These are phyloP conservation scores for Ceratocystis albifundus DNA, from an alignment of 2,329 filamentous ascomycete species.

Conservation along the genomic window DNA sequence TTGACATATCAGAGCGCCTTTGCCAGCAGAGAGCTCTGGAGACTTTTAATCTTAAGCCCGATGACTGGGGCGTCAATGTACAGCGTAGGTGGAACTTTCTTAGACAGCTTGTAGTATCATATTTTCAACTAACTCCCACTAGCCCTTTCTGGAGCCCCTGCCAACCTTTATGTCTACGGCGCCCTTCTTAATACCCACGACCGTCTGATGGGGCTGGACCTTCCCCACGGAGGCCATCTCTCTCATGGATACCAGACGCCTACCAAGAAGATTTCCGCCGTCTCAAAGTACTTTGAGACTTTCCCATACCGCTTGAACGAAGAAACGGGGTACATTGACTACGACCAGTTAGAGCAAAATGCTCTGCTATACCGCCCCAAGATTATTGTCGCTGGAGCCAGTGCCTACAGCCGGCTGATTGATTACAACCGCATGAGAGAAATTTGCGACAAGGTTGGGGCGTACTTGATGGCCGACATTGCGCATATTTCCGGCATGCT, in stretches of 20 bases:
- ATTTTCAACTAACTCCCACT: conserved; percentile 22
- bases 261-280: conserved; percentile 87
- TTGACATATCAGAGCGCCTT: conserved; percentile 76
- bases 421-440: conserved; percentile 88
- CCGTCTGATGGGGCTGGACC: conserved; percentile 89
- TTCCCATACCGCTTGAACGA: conserved; percentile 88
- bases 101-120: background rate
- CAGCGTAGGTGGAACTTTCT: conserved; percentile 49
- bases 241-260: conserved; percentile 97
- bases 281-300: conserved; percentile 98
- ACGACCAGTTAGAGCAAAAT: conserved; percentile 77
- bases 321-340: conserved; percentile 86
- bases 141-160: conserved; percentile 64
- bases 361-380: conserved; percentile 87
- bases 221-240: conserved; percentile 91
- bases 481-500: conserved; percentile 93
- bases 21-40: conserved; percentile 85
- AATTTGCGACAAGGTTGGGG: conserved; percentile 80
- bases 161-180: conserved; percentile 89
- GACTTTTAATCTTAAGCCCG: conserved; percentile 69
- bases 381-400: conserved; percentile 87
- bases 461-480: conserved; percentile 92
- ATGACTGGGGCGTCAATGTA: conserved; percentile 95
- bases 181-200: conserved; percentile 88
- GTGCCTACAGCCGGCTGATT: conserved; percentile 89